Percentiles rank a stretch among this genome's conserved stretches.
Evolutionary conservation across 208 protist species (phyloP).

Genomic region (Lotmaria passim): DNA sequence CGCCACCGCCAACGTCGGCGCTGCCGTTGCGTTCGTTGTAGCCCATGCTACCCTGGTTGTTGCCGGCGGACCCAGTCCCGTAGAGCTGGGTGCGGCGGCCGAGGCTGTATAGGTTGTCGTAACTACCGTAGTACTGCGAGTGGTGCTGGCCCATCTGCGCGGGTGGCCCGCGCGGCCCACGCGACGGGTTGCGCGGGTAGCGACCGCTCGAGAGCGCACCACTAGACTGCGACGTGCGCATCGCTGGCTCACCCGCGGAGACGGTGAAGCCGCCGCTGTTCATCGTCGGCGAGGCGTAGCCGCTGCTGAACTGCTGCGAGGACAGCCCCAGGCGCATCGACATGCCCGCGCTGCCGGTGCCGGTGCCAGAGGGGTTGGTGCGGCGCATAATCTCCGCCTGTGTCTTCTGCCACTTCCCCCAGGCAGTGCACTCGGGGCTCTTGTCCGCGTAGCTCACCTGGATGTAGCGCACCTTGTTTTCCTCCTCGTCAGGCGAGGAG

Average conservation of each 20-base stretch:
- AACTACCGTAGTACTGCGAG: slow-evolving; percentile 31
- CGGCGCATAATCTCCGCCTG: slow-evolving; percentile 45
- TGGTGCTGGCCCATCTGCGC: slow-evolving; percentile 6
- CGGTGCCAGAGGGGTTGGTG: slow-evolving; percentile 30
- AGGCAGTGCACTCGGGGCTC: slow-evolving; percentile 50
- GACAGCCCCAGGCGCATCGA: slow-evolving; percentile 8
- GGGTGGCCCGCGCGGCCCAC: slow-evolving; percentile 2
- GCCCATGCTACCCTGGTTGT: slow-evolving; percentile 6
- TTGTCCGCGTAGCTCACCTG: slow-evolving; percentile 78
- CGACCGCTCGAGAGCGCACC: slow-evolving; percentile 18
- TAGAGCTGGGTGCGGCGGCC: slow-evolving; percentile 21
- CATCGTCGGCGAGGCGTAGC: slow-evolving; percentile 10
- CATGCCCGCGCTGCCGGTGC: slow-evolving; percentile 28
- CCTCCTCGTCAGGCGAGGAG: slow-evolving; percentile 52
- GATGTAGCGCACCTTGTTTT: slow-evolving; percentile 62
- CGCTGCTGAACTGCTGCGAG: slow-evolving; percentile 8
- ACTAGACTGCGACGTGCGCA: slow-evolving; percentile 33
- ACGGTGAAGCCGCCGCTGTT: slow-evolving; percentile 29
- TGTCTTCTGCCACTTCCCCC: slow-evolving; percentile 52
- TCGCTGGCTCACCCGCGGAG: slow-evolving; percentile 6
- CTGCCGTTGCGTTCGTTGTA: slow-evolving; percentile 25
- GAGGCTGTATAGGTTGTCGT: slow-evolving; percentile 36
- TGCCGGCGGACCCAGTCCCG: background rate
- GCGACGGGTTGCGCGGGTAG: slow-evolving; percentile 24
- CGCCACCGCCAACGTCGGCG: slow-evolving; percentile 12